Evolutionary conservation across 1,139 yeast genomes (phyloP).

Genomic region (Suhomyces terraborum): DNA sequence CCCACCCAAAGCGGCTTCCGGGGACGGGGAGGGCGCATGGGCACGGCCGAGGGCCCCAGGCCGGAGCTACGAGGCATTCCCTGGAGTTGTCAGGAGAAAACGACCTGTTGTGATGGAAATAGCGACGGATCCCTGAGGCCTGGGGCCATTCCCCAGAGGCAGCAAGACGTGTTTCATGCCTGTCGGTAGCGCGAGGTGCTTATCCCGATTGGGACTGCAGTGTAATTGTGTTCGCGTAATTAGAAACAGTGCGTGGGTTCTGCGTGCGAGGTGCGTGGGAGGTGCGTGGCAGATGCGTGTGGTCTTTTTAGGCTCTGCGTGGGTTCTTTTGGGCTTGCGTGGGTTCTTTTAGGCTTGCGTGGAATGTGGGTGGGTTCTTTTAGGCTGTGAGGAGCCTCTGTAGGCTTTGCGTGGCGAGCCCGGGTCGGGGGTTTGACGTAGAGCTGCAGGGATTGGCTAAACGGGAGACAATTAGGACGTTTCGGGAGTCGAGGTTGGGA

Average conservation of each 20-base stretch:
- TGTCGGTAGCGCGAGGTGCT: background rate
- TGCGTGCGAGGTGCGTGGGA: background rate
- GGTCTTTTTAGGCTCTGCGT: too few species aligned
- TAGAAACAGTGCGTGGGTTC: conserved; percentile 1
- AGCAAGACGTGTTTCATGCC: background rate
- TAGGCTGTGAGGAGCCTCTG: too few species aligned
- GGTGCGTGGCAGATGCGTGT: too few species aligned
- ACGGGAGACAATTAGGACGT: background rate
- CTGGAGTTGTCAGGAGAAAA: too few species aligned
- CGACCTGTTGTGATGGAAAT: too few species aligned
- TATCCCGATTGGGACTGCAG: background rate
- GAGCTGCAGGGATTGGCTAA: conserved; percentile 1
- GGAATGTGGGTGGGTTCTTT: too few species aligned
- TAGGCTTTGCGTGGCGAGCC: too few species aligned
- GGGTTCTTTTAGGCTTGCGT: too few species aligned
- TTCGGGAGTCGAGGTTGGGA: background rate
- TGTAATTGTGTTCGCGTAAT: conserved; percentile 5
- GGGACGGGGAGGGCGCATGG: background rate
- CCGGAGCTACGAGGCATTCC: too few species aligned
- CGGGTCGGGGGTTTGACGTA: background rate
- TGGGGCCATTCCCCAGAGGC: background rate
- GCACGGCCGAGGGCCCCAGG: background rate
- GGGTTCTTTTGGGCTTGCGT: too few species aligned
- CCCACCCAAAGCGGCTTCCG: conserved; percentile 1
- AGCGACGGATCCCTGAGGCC: too few species aligned